Base-by-base conservation (phyloP, 2,329 filamentous ascomycete genomes). In the Whalleya microplaca region DNA sequence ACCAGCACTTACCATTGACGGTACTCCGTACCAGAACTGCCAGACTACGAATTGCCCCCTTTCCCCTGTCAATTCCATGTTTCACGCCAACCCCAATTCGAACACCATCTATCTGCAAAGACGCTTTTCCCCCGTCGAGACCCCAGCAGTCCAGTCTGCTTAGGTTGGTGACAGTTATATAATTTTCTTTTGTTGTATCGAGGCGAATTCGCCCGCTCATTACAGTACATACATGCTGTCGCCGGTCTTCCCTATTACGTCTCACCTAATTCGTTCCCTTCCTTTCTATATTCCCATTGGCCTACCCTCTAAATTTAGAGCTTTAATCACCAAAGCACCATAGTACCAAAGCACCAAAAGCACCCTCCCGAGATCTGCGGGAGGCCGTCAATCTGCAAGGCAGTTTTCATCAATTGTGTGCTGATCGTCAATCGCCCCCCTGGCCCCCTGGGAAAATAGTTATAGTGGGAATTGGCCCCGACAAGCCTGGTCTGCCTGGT, bases 381-480 rank as follows among this genome's bases (percentile, higher is more conserved):
- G 18, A 47, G 21, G 21, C 21, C 23, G 19, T 20, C 20, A 20
- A n/a, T 20, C 14, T 48, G 21, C 32, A 41, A 37, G 37, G 23
- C 46, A 48, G 21, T n/a, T 20, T 21, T 27, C 23, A 4, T 16
- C n/a, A 48, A 5, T 48, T 32, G 32, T 37, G 8, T 32, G 32
- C 18, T 21, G 46, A 48, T 40, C 27, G 16, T 41, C 32, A n/a
- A 47, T n/a, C n/a, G n/a, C n/a, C n/a, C n/a, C 44, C 12, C n/a
- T 16, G 23, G 18, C 7, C 45, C 55, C 32, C 20, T 52, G 48
- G 58, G 59, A 64, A 54, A 59, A 64, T 48, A 62, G 59, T 62
- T 61, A 57, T 27, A 60, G 55, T 55, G 59, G 56, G 45, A 53
- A 59, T 53, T 59, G 42, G 41, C 53, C 44, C 47, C 19, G 23